Evolutionary conservation across 2,329 filamentous ascomycete genomes (phyloP).

Genomic region (Ascosphaera apis): DNA sequence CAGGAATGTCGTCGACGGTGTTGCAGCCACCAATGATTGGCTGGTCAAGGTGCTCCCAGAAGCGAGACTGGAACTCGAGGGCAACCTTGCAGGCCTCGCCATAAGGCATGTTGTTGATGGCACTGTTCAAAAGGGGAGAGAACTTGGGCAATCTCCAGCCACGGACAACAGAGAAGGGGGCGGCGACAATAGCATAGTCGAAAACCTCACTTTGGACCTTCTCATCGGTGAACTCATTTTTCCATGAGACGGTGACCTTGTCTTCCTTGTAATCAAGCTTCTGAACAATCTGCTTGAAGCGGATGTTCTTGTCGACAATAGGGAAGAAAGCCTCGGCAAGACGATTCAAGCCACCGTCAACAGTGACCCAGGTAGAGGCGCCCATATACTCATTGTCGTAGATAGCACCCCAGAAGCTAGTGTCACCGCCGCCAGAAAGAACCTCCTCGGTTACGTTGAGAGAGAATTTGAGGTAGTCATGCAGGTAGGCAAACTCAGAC

Average conservation of each 20-base stretch:
- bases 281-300: slow-evolving; percentile 8
- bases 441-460: slow-evolving; percentile 1
- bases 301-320: slow-evolving; percentile 10
- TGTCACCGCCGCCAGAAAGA: neutral
- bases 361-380: neutral
- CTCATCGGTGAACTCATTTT: neutral
- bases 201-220: slow-evolving; percentile 6
- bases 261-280: slow-evolving; percentile 7
- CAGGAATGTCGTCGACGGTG: slow-evolving; percentile 8
- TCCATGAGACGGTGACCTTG: neutral
- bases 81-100: slow-evolving; percentile 15
- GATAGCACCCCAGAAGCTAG: neutral
- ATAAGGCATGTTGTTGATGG: slow-evolving; percentile 11
- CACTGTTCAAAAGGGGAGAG: slow-evolving; percentile 10
- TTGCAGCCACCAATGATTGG: slow-evolving; percentile 20
- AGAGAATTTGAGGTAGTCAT: slow-evolving; percentile 29
- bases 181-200: slow-evolving; percentile 18
- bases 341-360: slow-evolving; percentile 4
- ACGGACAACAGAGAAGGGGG: slow-evolving; percentile 16
- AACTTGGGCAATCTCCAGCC: slow-evolving; percentile 17
- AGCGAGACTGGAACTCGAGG: slow-evolving; percentile 12
- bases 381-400: neutral
- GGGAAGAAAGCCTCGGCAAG: slow-evolving; percentile 16
- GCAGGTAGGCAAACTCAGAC: slow-evolving; percentile 37
- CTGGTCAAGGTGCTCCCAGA: slow-evolving; percentile 13